Conservation (phyloP, 768 basidiomycete species). For the Cubamyces lactineus region DNA sequence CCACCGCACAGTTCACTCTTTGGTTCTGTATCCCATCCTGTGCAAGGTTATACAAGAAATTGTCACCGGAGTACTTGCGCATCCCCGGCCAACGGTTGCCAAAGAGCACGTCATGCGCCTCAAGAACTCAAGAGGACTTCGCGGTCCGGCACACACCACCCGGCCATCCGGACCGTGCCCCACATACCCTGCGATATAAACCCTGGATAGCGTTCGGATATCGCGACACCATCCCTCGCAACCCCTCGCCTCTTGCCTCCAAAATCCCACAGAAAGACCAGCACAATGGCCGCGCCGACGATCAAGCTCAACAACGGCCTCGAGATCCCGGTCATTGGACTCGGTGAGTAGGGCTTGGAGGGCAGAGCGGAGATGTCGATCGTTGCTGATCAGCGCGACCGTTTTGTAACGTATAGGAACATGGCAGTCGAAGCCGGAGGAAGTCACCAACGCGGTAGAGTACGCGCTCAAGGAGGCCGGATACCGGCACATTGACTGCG, state of each 20-base stretch:
- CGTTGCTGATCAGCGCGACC: slow-evolving; percentile 4
- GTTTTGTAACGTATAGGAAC: slow-evolving; percentile 58
- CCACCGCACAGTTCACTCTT: no score
- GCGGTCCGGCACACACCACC: slow-evolving; percentile 9
- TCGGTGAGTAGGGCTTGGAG: slow-evolving; percentile 45
- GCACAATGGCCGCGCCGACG: slow-evolving; percentile 35
- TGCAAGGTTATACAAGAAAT: no score
- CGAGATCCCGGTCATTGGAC: slow-evolving; percentile 58
- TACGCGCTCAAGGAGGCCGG: slow-evolving; percentile 74
- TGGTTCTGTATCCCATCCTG: no score
- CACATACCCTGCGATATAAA: slow-evolving; percentile 8
- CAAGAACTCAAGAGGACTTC: not conserved
- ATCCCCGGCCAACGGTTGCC: not conserved
- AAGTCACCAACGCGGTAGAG: slow-evolving; percentile 71
- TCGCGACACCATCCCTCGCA: not conserved
- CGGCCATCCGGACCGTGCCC: slow-evolving; percentile 6
- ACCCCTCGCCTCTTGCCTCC: no score
- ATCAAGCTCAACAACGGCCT: slow-evolving; percentile 65
- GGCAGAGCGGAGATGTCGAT: not conserved
- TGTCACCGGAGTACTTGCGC: no score
- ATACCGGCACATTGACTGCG: slow-evolving; percentile 79
- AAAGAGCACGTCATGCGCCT: slow-evolving; percentile 2
- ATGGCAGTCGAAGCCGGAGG: slow-evolving; percentile 77
- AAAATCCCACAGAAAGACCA: not conserved
- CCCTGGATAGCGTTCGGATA: not conserved